Conservation (phyloP, 192 early-diverging fungal species). For the Mortierella alpina region DNA sequence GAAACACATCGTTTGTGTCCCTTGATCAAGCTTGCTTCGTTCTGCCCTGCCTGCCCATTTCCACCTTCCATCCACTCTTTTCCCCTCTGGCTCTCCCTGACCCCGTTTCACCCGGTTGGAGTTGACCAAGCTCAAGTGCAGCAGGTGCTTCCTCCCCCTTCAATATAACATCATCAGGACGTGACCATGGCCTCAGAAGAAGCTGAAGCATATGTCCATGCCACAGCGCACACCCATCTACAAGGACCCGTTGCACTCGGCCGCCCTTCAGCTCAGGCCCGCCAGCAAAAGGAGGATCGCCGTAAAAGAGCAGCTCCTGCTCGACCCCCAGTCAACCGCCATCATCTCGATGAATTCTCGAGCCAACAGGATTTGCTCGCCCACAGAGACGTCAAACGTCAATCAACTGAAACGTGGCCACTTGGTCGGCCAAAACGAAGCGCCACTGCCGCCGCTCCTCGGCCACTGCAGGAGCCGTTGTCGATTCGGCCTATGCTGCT, state of each 20-base stretch:
- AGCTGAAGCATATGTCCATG: not conserved
- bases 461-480: constrained; percentile 18
- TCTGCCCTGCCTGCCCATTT: too few relatives aligned
- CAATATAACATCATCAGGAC: too few relatives aligned
- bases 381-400: not conserved
- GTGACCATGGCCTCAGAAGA: not conserved
- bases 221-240: not conserved
- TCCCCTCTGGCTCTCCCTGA: too few relatives aligned
- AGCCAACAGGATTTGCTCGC: not conserved
- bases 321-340: constrained; percentile 1
- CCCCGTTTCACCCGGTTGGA: too few relatives aligned
- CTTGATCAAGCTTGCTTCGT: too few relatives aligned
- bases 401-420: too few relatives aligned
- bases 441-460: not conserved
- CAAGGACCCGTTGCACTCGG: not conserved
- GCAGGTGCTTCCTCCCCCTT: too few relatives aligned
- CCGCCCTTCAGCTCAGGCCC: not conserved
- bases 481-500: constrained; percentile 22
- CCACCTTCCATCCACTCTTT: not conserved
- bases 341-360: constrained; percentile 27
- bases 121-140: too few relatives aligned
- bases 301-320: constrained; percentile 20
- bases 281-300: constrained; percentile 4
- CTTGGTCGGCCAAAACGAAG: too few relatives aligned
- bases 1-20: too few relatives aligned